Evolutionary conservation across 208 protist species (phyloP).

Genomic region (Vickermania spadyakhi): DNA sequence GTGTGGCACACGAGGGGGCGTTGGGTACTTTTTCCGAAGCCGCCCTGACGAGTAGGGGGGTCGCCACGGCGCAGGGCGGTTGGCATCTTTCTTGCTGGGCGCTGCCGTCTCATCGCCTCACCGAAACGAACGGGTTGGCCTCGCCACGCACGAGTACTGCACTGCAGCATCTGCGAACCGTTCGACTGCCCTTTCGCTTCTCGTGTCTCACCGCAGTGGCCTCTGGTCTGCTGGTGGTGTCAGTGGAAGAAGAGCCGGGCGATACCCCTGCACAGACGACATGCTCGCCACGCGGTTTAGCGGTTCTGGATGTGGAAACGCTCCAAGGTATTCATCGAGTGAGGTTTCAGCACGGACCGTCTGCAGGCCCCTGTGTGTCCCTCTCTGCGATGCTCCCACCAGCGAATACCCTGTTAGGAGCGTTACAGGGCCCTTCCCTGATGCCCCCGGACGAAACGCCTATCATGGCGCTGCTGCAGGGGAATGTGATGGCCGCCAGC

Average conservation of each 20-base stretch:
- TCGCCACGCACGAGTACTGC: neutral
- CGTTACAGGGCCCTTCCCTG: too few species aligned
- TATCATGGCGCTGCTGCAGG: neutral
- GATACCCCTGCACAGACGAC: too few species aligned
- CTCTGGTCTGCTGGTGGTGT: too few species aligned
- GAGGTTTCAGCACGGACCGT: neutral
- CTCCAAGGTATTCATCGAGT: neutral
- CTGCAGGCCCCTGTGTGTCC: neutral
- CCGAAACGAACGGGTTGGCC: neutral
- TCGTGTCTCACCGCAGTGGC: neutral
- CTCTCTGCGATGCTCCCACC: neutral
- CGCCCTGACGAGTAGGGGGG: neutral
- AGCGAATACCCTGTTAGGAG: neutral
- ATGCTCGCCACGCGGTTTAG: too few species aligned
- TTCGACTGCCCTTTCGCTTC: neutral
- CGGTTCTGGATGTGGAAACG: neutral
- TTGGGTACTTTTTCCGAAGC: too few species aligned
- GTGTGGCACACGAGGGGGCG: too few species aligned
- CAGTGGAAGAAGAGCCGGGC: too few species aligned
- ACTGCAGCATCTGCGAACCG: neutral
- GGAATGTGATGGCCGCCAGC: too few species aligned
- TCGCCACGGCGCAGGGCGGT: neutral
- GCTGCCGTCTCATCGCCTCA: neutral
- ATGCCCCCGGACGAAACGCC: too few species aligned
- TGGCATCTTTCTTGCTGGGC: neutral